phyloP scores from a whole-genome alignment of 2,329 filamentous ascomycete species.

The Colletotrichum echinochloae region DNA sequence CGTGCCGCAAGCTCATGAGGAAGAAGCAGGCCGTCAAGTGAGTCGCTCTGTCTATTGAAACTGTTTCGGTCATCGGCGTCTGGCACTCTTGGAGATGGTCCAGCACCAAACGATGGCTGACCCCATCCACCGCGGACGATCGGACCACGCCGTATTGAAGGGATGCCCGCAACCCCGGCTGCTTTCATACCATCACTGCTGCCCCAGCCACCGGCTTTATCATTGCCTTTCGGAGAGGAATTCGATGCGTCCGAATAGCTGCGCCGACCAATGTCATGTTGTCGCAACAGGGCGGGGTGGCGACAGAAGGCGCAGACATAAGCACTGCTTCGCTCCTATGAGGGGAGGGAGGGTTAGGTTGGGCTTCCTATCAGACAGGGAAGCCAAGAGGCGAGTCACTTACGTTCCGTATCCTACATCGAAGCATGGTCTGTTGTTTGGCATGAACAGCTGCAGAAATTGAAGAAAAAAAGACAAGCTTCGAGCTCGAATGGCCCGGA shows the following conservation, averaged over 20 bases:
- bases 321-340: slow-evolving; percentile 52
- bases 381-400: slow-evolving; percentile 15
- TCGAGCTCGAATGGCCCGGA: slow-evolving; percentile 8
- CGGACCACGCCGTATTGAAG: slow-evolving; percentile 15
- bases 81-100: neutral
- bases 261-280: slow-evolving; percentile 20
- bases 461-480: slow-evolving; percentile 4
- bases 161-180: neutral
- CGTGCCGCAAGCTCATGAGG: slow-evolving; percentile 55
- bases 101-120: slow-evolving; percentile 18
- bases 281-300: slow-evolving; percentile 41
- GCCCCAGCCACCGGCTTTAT: slow-evolving; percentile 6
- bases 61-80: neutral
- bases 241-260: slow-evolving; percentile 36
- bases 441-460: slow-evolving; percentile 26
- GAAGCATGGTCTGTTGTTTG: slow-evolving; percentile 53
- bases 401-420: slow-evolving; percentile 56
- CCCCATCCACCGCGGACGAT: slow-evolving; percentile 29
- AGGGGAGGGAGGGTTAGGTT: neutral
- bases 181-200: neutral
- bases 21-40: slow-evolving; percentile 46
- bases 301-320: slow-evolving; percentile 58
- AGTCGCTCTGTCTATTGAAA: neutral
- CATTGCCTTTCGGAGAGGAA: neutral
- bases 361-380: neutral